These are phyloP conservation scores for Tylopilus intermedius DNA, from an alignment of 768 basidiomycete genomes.

Conservation along the genomic window DNA sequence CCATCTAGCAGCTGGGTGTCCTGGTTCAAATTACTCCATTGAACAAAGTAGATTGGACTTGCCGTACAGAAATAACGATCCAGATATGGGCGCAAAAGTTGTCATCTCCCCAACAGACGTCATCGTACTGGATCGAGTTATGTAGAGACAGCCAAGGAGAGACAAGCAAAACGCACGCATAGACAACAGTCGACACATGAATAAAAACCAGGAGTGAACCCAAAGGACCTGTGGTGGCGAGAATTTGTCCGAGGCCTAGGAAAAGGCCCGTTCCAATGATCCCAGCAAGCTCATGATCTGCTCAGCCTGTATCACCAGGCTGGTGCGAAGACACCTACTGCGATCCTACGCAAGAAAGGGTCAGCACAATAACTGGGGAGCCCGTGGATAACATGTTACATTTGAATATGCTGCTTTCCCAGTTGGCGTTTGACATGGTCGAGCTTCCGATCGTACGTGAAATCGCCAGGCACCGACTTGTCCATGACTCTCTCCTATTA, in stretches of 20 bases:
- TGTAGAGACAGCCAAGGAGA: background rate
- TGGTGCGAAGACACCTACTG: constrained; percentile 9
- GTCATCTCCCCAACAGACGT: constrained; percentile 30
- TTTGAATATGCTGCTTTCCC: constrained; percentile 20
- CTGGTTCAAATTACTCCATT: background rate
- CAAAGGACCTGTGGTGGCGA: constrained; percentile 24
- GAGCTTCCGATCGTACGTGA: constrained; percentile 11
- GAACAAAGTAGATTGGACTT: background rate
- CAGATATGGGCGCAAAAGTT: constrained; percentile 26
- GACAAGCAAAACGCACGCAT: constrained; percentile 18
- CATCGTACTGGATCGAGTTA: constrained; percentile 22
- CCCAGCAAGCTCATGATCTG: constrained; percentile 22
- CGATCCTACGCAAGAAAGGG: constrained; percentile 9
- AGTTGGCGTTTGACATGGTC: constrained; percentile 20
- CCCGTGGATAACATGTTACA: constrained; percentile 8
- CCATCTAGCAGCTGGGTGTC: constrained; percentile 28
- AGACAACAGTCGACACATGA: constrained; percentile 26
- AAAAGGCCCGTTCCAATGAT: constrained; percentile 31
- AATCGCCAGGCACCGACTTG: background rate
- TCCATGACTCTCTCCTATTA: background rate
- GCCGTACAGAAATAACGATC: constrained; percentile 28
- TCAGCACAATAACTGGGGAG: background rate
- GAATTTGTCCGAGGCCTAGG: constrained; percentile 28
- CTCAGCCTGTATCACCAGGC: background rate
- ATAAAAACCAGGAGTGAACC: constrained; percentile 28